phyloP scores from a whole-genome alignment of 306 rosid genomes.

The Acacia acuminata region DNA sequence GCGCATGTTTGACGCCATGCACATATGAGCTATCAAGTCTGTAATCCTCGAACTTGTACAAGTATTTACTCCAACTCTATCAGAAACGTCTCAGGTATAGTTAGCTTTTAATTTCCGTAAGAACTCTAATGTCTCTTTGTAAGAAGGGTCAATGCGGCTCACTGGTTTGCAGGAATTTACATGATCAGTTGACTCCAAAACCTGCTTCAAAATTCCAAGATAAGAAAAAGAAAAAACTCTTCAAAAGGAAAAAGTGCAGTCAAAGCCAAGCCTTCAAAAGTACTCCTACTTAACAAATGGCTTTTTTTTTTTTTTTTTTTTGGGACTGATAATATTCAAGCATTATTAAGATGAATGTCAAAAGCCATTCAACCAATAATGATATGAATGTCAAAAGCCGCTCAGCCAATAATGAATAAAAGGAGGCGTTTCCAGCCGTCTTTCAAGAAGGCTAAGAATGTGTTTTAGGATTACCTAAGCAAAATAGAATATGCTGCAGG shows the following conservation, averaged over 20 bases:
- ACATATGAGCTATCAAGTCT: not conserved
- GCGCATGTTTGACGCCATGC: constrained; percentile 1
- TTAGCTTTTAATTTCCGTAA: constrained; percentile 67
- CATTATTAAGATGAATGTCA: constrained; percentile 8
- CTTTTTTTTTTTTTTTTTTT: not conserved
- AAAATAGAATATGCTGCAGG: not conserved
- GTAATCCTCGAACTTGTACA: constrained; percentile 25
- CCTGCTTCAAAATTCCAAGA: constrained; percentile 52
- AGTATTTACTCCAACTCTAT: constrained; percentile 16
- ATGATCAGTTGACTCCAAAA: constrained; percentile 94
- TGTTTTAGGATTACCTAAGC: not conserved
- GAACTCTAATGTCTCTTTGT: constrained; percentile 72
- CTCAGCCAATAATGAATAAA: constrained; percentile 12
- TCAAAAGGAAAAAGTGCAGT: not conserved
- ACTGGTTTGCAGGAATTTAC: constrained; percentile 93
- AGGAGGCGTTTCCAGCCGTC: constrained; percentile 5
- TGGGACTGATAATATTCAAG: not conserved
- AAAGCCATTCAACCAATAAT: constrained; percentile 15
- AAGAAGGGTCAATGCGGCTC: constrained; percentile 80
- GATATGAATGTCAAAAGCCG: too few species aligned
- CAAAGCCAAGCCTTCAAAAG: not conserved
- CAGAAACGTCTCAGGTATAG: constrained; percentile 23
- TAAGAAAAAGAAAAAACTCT: constrained; percentile 14
- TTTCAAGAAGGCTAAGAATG: constrained; percentile 24
- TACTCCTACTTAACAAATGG: not conserved